Percentiles rank a stretch among this genome's conserved stretches.
These are phyloP conservation scores for Cryphonectria parasitica DNA, from an alignment of 2,329 filamentous ascomycete species.

Conservation along the genomic window DNA sequence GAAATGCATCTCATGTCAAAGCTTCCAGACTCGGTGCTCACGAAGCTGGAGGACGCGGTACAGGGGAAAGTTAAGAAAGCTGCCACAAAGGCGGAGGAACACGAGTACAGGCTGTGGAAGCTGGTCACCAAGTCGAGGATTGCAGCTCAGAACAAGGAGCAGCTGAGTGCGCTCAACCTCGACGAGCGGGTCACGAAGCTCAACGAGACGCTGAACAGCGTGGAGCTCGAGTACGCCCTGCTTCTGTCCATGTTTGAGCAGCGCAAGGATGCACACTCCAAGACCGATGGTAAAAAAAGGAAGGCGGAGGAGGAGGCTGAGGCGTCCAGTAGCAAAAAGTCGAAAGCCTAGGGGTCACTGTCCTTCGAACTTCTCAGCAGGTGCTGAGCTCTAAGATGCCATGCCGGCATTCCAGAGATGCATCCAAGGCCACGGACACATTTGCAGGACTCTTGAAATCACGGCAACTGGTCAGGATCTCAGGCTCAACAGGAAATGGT, in stretches of 20 bases:
- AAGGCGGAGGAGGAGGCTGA: conserved; percentile 5
- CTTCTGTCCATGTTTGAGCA: conserved; percentile 57
- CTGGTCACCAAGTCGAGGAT: conserved; percentile 77
- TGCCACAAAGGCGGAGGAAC: conserved; percentile 60
- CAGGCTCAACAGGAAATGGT: background rate
- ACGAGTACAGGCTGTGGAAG: conserved; percentile 72
- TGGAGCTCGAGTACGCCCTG: conserved; percentile 74
- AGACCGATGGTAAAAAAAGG: conserved; percentile 37
- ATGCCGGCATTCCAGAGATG: background rate
- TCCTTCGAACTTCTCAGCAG: background rate
- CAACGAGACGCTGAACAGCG: conserved; percentile 67
- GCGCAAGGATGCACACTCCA: conserved; percentile 40
- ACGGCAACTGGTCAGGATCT: background rate
- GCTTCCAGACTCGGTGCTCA: conserved; percentile 59
- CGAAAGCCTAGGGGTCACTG: background rate
- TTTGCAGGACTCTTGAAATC: background rate
- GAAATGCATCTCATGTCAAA: conserved; percentile 75
- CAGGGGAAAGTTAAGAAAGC: conserved; percentile 38
- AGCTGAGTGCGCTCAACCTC: conserved; percentile 69
- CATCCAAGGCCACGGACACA: background rate
- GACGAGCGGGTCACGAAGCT: conserved; percentile 73
- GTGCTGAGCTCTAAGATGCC: background rate
- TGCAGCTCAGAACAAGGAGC: conserved; percentile 74
- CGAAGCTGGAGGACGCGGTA: conserved; percentile 45
- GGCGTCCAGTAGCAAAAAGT: conserved; percentile 6